Evolutionary conservation across 331 rosid genomes (phyloP).

Genomic region (Spiraea crenata): DNA sequence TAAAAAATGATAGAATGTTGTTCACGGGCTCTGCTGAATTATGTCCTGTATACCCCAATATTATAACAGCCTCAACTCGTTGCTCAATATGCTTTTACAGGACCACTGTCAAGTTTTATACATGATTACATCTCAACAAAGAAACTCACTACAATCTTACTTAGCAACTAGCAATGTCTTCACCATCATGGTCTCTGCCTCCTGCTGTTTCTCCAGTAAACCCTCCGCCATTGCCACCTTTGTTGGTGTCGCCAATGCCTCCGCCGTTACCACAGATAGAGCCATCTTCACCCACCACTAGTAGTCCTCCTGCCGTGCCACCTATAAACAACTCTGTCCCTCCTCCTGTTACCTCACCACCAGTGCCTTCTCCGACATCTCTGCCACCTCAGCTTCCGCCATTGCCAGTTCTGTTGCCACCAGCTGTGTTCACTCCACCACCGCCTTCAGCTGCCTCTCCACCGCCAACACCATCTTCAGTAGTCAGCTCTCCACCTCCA

Average conservation of each 20-base stretch:
- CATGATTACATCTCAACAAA: background rate
- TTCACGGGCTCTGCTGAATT: slow-evolving; percentile 14
- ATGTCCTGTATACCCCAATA: background rate
- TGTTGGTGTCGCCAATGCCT: background rate
- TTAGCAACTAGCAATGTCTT: slow-evolving; percentile 12
- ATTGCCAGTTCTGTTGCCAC: slow-evolving; percentile 7
- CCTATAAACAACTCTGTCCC: background rate
- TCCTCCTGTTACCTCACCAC: background rate
- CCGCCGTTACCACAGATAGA: background rate
- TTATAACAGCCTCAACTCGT: background rate
- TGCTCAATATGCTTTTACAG: background rate
- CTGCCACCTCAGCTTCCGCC: background rate
- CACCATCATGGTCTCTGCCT: slow-evolving; percentile 7
- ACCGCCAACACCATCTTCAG: slow-evolving; percentile 3
- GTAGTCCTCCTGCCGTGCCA: background rate
- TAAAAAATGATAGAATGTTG: slow-evolving; percentile 7
- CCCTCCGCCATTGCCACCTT: background rate
- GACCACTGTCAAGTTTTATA: background rate
- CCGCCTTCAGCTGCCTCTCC: slow-evolving; percentile 5
- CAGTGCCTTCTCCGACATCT: slow-evolving; percentile 9
- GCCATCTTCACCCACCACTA: background rate
- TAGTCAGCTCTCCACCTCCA: background rate
- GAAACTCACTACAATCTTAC: background rate
- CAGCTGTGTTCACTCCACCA: background rate
- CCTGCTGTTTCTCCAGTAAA: slow-evolving; percentile 20